Evolutionary conservation across 139 green algal species (phyloP).

Genomic region (Chlorella ohadii): DNA sequence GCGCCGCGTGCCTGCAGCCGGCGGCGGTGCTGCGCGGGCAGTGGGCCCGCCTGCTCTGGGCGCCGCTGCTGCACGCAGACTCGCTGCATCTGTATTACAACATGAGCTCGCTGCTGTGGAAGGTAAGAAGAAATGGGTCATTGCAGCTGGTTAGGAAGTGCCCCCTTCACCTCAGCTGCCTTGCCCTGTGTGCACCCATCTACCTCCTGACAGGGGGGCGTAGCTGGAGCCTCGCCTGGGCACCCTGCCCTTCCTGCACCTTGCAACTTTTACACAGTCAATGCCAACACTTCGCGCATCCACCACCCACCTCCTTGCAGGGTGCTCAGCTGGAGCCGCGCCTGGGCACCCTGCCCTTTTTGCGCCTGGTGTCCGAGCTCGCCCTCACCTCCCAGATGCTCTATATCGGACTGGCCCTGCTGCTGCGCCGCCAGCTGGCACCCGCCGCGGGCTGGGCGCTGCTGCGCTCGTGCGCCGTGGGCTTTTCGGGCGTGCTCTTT

Average conservation of each 20-base stretch:
- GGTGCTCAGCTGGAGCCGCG: constrained; percentile 73
- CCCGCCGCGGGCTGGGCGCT: constrained; percentile 15
- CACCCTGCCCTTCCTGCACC: constrained; percentile 49
- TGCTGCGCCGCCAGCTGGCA: background rate
- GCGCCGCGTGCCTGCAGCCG: background rate
- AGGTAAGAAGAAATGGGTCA: constrained; percentile 39
- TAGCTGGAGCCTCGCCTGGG: constrained; percentile 73
- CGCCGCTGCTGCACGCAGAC: constrained; percentile 72
- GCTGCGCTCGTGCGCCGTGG: constrained; percentile 59
- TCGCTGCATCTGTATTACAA: constrained; percentile 83
- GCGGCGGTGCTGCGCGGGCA: constrained; percentile 49
- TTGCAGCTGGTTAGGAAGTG: no score
- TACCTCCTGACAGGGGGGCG: constrained; percentile 56
- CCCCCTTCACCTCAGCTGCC: no score
- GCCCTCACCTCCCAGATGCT: constrained; percentile 56
- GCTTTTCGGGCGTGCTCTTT: constrained; percentile 83
- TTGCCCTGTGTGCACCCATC: no score
- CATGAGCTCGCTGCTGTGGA: constrained; percentile 79
- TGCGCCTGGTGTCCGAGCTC: constrained; percentile 66
- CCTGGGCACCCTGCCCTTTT: constrained; percentile 61
- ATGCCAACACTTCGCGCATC: no score
- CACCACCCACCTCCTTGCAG: constrained; percentile 35
- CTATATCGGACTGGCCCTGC: constrained; percentile 34
- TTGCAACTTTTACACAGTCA: no score
- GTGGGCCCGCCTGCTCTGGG: constrained; percentile 66